Base-by-base conservation (phyloP, 306 rosid species). In the Benincasa hispida region DNA sequence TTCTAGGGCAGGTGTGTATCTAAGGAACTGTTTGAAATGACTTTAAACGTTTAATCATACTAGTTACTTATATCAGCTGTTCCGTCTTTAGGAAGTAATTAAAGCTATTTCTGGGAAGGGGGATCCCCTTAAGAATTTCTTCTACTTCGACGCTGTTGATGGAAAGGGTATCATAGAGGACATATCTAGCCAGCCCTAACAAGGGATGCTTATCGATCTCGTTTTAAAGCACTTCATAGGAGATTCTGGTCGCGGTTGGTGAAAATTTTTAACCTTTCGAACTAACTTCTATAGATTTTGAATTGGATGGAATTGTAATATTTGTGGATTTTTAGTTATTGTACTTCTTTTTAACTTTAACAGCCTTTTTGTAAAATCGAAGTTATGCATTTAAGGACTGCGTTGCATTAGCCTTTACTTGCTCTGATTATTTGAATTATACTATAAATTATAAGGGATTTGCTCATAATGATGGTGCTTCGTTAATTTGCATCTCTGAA, bases 81-180 rank as follows among this genome's bases (percentile, higher is more conserved):
- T 78, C 28, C 72, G 56, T 32, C 63, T 80, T 24, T 83, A 92
- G 99, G 99, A 95, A 87, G 98, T 95, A 59, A 95, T 95, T 79
- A 95, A 95, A 82, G 92, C 96, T 48, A 90, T 95, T 74, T 95
- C 99, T 10, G 95, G 92, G 42, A 95, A 90, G 86, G 97, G 98
- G 47, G 97, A 90, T 4, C 93, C 98, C 13, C 72, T 92, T 4
- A 92, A 87, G 81, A 95, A 92, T 67, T 92, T 90, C 70, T 92
- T 90, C 91, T 90, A 88, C 79, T 94, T 84, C 60, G 97, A 94
- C 78, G 92, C 90, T 41, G 74, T 88, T 85, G 96, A 94, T 82
- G 96, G 97, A 51, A 94, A 94, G 87, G 99, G 97, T 47, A 32
- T 84, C 32, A 86, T 90, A 75, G 98, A 94, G 85, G 92, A 94